These are phyloP conservation scores for Scedosporium aurantiacum DNA, from an alignment of 2,329 filamentous ascomycete genomes.

Conservation along the genomic window DNA sequence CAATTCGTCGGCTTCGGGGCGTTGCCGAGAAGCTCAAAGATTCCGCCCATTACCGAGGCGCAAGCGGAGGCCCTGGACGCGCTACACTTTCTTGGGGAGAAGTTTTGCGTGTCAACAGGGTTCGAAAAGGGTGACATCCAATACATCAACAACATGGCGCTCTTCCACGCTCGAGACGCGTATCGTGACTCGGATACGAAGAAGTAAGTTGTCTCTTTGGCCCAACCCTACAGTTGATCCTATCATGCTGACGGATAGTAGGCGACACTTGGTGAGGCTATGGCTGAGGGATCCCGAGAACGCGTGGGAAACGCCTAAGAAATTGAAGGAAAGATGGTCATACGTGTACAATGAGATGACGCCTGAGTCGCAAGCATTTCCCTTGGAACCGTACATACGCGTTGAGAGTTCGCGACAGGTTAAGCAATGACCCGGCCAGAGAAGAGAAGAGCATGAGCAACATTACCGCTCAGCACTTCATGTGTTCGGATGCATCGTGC, in stretches of 20 bases:
- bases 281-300: slow-evolving; percentile 39
- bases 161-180: slow-evolving; percentile 41
- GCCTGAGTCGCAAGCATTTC: slow-evolving; percentile 41
- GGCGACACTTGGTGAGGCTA: slow-evolving; percentile 32
- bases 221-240: neutral
- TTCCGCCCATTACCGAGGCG: slow-evolving; percentile 45
- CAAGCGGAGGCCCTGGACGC: slow-evolving; percentile 42
- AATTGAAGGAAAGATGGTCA: slow-evolving; percentile 36
- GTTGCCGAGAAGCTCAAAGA: slow-evolving; percentile 34
- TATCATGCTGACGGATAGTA: neutral
- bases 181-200: slow-evolving; percentile 33
- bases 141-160: slow-evolving; percentile 42
- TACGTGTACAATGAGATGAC: slow-evolving; percentile 40
- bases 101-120: slow-evolving; percentile 30
- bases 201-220: slow-evolving; percentile 20
- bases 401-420: slow-evolving; percentile 3
- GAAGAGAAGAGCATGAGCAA: too few relatives aligned
- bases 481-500: too few relatives aligned
- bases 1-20: slow-evolving; percentile 9
- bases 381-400: slow-evolving; percentile 33
- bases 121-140: slow-evolving; percentile 42
- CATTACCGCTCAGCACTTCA: too few relatives aligned
- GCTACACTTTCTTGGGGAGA: slow-evolving; percentile 37
- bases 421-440: neutral
- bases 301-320: slow-evolving; percentile 35